phyloP scores from a whole-genome alignment of 2,329 filamentous ascomycete species.

The Lachnellula suecica region DNA sequence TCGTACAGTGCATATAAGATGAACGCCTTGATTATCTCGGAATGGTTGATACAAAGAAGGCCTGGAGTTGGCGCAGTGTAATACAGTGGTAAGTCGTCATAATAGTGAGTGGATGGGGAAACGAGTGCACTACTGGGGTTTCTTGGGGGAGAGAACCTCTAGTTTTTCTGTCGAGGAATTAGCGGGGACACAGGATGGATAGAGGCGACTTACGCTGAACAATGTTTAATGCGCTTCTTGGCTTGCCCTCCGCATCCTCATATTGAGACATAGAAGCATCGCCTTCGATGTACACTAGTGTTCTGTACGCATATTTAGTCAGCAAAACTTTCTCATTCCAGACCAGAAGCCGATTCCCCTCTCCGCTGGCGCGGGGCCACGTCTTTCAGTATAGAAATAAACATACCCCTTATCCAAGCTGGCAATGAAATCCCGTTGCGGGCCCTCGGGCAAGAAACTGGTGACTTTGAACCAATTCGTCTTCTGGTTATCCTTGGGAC shows the following conservation, averaged over 20 bases:
- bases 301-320: conserved; percentile 46
- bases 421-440: conserved; percentile 69
- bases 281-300: conserved; percentile 80
- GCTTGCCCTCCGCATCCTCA: conserved; percentile 70
- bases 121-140: conserved; percentile 4
- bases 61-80: not conserved
- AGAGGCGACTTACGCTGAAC: conserved; percentile 68
- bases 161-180: conserved; percentile 40
- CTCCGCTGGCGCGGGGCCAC: not conserved
- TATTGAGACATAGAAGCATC: conserved; percentile 70
- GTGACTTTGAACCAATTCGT: conserved; percentile 85
- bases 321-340: not conserved
- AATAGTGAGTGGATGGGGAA: not conserved
- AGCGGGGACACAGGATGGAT: not conserved
- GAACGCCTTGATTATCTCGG: not conserved
- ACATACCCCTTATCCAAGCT: conserved; percentile 82
- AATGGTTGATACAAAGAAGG: conserved; percentile 1
- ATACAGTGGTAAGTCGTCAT: not conserved
- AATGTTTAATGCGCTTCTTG: conserved; percentile 63
- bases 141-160: conserved; percentile 43
- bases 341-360: not conserved
- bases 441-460: conserved; percentile 68
- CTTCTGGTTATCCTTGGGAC: conserved; percentile 66
- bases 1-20: conserved; percentile 4
- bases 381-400: conserved; percentile 5